Conservation (phyloP, 2,329 filamentous ascomycete genomes). For the Fusarium verticillioides region DNA sequence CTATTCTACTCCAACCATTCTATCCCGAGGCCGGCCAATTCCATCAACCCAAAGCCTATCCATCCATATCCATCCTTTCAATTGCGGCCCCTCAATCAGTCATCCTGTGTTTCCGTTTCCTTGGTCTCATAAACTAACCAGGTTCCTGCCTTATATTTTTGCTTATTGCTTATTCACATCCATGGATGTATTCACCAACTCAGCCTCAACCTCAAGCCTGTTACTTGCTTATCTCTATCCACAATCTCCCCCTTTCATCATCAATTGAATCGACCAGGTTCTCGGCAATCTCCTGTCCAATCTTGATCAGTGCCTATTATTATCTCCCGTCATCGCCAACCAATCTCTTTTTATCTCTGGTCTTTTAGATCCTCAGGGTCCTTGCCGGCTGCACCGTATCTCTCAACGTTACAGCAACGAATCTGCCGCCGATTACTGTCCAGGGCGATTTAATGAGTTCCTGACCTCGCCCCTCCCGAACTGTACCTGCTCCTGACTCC, state of each 20-base stretch:
- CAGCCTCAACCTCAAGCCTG: not conserved
- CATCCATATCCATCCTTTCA: slow-evolving; percentile 19
- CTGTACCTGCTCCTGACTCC: slow-evolving; percentile 32
- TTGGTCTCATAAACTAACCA: not conserved
- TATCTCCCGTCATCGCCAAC: slow-evolving; percentile 33
- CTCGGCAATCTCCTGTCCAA: slow-evolving; percentile 17
- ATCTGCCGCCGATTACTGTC: not conserved
- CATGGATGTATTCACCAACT: not conserved
- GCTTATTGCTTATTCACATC: not conserved
- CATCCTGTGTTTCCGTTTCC: slow-evolving; percentile 7
- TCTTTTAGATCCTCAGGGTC: slow-evolving; percentile 31
- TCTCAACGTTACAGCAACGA: not conserved
- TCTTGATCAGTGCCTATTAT: slow-evolving; percentile 17
- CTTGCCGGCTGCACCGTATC: not conserved
- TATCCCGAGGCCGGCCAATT: slow-evolving; percentile 38
- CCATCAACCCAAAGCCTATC: slow-evolving; percentile 6
- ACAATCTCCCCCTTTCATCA: slow-evolving; percentile 16
- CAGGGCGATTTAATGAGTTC: slow-evolving; percentile 8
- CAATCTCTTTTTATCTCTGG: slow-evolving; percentile 26
- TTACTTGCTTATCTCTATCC: slow-evolving; percentile 17
- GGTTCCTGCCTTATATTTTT: not conserved
- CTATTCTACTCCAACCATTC: slow-evolving; percentile 2
- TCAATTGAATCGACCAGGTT: slow-evolving; percentile 9
- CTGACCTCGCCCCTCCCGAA: slow-evolving; percentile 31
- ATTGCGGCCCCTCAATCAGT: slow-evolving; percentile 28